phyloP scores from a whole-genome alignment of 1,139 yeast genomes.

The Zygosaccharomyces pseudobailii region DNA sequence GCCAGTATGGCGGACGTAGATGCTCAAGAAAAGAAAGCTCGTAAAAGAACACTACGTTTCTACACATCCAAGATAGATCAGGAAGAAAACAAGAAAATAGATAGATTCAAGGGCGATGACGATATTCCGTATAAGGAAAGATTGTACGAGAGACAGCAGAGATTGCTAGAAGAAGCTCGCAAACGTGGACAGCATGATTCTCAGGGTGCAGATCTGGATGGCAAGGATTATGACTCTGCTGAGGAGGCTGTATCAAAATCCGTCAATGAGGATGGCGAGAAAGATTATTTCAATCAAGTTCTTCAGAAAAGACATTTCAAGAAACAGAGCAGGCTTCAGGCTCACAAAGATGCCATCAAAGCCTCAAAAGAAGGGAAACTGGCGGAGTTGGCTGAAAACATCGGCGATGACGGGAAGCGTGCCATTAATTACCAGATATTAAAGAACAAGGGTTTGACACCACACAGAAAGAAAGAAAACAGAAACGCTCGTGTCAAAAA shows the following conservation, averaged over 20 bases:
- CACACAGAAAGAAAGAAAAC: slow-evolving; percentile 86
- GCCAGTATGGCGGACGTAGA: slow-evolving; percentile 70
- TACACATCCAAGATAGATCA: slow-evolving; percentile 95
- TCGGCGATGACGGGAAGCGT: slow-evolving; percentile 82
- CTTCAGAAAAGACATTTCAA: slow-evolving; percentile 45
- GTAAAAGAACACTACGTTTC: slow-evolving; percentile 84
- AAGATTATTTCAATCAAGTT: slow-evolving; percentile 41
- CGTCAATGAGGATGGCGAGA: slow-evolving; percentile 38
- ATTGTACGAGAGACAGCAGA: slow-evolving; percentile 79
- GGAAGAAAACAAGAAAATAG: slow-evolving; percentile 56
- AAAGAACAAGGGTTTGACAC: slow-evolving; percentile 93
- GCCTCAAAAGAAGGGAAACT: slow-evolving; percentile 87
- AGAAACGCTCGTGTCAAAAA: slow-evolving; percentile 96
- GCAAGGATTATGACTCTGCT: slow-evolving; percentile 43
- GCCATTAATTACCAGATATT: slow-evolving; percentile 90
- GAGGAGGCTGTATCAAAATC: slow-evolving; percentile 43
- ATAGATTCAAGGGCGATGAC: slow-evolving; percentile 70
- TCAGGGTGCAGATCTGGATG: slow-evolving; percentile 52
- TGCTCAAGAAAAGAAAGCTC: slow-evolving; percentile 74
- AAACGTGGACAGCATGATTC: slow-evolving; percentile 64
- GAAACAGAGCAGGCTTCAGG: slow-evolving; percentile 52
- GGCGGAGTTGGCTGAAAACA: slow-evolving; percentile 59
- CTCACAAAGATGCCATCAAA: slow-evolving; percentile 65
- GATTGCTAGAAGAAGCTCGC: slow-evolving; percentile 83
- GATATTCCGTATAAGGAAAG: slow-evolving; percentile 94